Evolutionary conservation across 1,284 basidiomycete genomes (phyloP).

Genomic region (Irpex rosettiformis): DNA sequence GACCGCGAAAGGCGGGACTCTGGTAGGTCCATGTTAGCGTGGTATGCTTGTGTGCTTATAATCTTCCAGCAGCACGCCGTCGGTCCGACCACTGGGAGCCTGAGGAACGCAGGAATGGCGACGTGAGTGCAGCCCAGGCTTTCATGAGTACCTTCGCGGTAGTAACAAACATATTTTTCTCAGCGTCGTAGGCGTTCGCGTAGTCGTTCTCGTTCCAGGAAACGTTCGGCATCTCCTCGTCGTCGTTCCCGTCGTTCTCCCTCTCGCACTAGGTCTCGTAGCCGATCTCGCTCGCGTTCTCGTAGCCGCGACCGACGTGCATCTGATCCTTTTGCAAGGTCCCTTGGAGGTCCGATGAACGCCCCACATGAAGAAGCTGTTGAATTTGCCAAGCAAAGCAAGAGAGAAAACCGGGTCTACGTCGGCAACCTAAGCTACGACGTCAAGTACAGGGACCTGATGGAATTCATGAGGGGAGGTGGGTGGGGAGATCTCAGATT

Average conservation of each 20-base stretch:
- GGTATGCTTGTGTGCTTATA: background rate
- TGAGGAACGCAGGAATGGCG: slow-evolving; percentile 59
- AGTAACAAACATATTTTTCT: slow-evolving; percentile 11
- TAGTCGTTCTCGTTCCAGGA: slow-evolving; percentile 63
- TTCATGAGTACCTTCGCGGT: slow-evolving; percentile 36
- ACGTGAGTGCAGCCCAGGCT: slow-evolving; percentile 40
- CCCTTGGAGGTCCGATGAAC: slow-evolving; percentile 89
- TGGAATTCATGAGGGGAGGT: slow-evolving; percentile 99
- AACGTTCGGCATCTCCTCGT: slow-evolving; percentile 62
- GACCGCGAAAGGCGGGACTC: slow-evolving; percentile 46
- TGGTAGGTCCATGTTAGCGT: slow-evolving; percentile 37
- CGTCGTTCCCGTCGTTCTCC: slow-evolving; percentile 53
- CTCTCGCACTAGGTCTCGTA: slow-evolving; percentile 54
- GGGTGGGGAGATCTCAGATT: slow-evolving; percentile 77
- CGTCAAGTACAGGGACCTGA: slow-evolving; percentile 95
- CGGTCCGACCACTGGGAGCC: slow-evolving; percentile 78
- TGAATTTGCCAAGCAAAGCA: slow-evolving; percentile 89
- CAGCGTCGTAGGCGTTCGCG: slow-evolving; percentile 50
- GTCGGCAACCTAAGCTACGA: slow-evolving; percentile 98
- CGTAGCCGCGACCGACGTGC: slow-evolving; percentile 60
- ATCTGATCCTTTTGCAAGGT: slow-evolving; percentile 67
- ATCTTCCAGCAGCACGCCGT: slow-evolving; percentile 34
- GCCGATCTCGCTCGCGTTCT: slow-evolving; percentile 57
- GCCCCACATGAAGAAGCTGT: slow-evolving; percentile 85
- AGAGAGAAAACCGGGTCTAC: slow-evolving; percentile 97